These are phyloP conservation scores for Solanum virginianum DNA, from an alignment of 257 asterid species.

Conservation along the genomic window DNA sequence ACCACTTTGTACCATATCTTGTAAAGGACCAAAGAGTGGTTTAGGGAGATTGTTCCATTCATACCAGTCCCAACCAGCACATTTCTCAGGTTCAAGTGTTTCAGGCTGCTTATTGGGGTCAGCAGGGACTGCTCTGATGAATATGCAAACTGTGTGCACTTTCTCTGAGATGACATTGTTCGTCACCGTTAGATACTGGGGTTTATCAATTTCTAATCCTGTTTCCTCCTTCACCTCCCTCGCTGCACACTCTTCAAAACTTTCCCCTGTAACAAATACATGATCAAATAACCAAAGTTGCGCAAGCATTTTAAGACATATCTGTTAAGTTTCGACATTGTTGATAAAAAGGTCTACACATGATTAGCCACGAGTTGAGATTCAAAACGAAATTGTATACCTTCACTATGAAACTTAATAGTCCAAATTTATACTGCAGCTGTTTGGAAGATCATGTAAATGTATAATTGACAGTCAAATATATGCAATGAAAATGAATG, in stretches of 20 bases:
- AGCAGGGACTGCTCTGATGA: conserved; percentile 31
- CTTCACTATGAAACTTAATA: background rate
- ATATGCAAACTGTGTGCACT: conserved; percentile 35
- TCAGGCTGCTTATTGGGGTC: conserved; percentile 29
- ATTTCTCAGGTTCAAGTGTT: conserved; percentile 60
- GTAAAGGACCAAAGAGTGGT: conserved; percentile 43
- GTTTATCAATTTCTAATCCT: conserved; percentile 28
- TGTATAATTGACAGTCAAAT: background rate
- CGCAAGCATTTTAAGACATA: background rate
- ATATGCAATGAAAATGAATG: background rate
- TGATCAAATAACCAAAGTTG: background rate
- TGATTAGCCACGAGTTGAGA: background rate
- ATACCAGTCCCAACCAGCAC: conserved; percentile 81
- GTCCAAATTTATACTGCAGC: background rate
- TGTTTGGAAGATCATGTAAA: background rate
- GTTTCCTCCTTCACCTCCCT: conserved; percentile 76
- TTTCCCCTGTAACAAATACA: conserved; percentile 30
- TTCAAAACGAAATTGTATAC: background rate
- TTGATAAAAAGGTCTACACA: background rate
- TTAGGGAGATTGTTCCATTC: conserved; percentile 54
- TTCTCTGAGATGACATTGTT: conserved; percentile 23
- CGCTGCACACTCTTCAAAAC: conserved; percentile 53
- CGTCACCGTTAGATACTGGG: conserved; percentile 28
- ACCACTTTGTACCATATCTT: conserved; percentile 32
- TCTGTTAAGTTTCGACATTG: too few relatives aligned